phyloP scores from a whole-genome alignment of 176 grass and related monocot genomes.

The Eremochloa ophiuroides region DNA sequence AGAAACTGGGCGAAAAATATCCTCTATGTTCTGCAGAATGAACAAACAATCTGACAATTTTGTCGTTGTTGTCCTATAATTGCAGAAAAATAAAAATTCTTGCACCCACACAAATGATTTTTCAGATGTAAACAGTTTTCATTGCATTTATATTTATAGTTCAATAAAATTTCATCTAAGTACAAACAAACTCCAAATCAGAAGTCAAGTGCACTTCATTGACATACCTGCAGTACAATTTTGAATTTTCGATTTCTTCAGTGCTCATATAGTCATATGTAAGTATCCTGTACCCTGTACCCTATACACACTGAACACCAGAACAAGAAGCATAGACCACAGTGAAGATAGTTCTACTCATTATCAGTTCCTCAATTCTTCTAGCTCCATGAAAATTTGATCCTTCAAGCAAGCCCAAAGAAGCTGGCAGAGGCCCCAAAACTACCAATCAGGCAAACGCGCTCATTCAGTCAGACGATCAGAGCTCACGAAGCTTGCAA shows the following conservation, averaged over 20 bases:
- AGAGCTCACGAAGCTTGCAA: conserved; percentile 37
- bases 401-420: neutral
- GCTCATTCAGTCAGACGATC: conserved; percentile 26
- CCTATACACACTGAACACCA: neutral
- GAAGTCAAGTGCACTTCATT: neutral
- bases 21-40: neutral
- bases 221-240: neutral
- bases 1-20: neutral
- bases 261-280: neutral
- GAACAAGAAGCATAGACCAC: neutral
- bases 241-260: neutral
- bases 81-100: neutral
- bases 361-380: neutral
- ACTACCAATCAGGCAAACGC: neutral
- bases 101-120: neutral
- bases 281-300: conserved; percentile 1
- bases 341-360: neutral
- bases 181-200: neutral
- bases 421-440: neutral
- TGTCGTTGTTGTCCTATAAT: neutral
- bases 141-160: neutral
- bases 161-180: neutral
- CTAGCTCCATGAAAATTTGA: neutral
- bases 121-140: neutral
- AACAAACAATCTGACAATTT: neutral